Conservation (phyloP, 1,284 basidiomycete genomes). For the Trametes polyzona region DNA sequence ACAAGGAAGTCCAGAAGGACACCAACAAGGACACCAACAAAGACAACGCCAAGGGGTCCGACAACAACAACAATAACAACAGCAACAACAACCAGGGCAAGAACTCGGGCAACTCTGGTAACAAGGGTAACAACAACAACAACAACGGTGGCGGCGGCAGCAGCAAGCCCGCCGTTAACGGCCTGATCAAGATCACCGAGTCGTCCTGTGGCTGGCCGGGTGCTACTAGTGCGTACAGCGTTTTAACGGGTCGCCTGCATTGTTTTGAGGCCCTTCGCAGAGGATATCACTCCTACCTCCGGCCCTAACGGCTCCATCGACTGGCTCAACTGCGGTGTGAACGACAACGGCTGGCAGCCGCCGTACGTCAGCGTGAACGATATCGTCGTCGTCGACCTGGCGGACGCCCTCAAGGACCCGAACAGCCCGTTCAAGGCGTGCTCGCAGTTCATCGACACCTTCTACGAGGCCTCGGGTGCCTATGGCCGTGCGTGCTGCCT, state of each 20-base stretch:
- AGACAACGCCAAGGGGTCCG: background rate
- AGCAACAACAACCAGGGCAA: too few relatives aligned
- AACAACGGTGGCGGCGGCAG: background rate
- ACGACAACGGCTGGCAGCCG: conserved; percentile 63
- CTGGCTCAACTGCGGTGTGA: conserved; percentile 83
- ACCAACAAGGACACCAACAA: background rate
- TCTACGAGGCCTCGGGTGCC: conserved; percentile 61
- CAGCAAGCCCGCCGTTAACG: background rate
- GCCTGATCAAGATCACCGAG: conserved; percentile 16
- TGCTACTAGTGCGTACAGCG: conserved; percentile 15
- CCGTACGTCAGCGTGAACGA: conserved; percentile 59
- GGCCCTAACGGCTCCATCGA: conserved; percentile 78
- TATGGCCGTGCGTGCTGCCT: conserved; percentile 45
- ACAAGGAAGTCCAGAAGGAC: background rate
- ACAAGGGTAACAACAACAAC: background rate
- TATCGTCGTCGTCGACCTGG: conserved; percentile 56
- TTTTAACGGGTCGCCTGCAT: background rate
- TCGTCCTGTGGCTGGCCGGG: conserved; percentile 17
- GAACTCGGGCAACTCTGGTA: background rate
- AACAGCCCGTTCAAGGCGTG: conserved; percentile 70
- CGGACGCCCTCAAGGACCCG: conserved; percentile 49
- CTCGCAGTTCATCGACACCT: conserved; percentile 53
- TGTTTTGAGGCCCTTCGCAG: conserved; percentile 37
- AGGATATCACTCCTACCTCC: conserved; percentile 47
- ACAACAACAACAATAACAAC: background rate